These are phyloP conservation scores for Solanum etuberosum DNA, from an alignment of 257 asterid genomes.

Conservation along the genomic window DNA sequence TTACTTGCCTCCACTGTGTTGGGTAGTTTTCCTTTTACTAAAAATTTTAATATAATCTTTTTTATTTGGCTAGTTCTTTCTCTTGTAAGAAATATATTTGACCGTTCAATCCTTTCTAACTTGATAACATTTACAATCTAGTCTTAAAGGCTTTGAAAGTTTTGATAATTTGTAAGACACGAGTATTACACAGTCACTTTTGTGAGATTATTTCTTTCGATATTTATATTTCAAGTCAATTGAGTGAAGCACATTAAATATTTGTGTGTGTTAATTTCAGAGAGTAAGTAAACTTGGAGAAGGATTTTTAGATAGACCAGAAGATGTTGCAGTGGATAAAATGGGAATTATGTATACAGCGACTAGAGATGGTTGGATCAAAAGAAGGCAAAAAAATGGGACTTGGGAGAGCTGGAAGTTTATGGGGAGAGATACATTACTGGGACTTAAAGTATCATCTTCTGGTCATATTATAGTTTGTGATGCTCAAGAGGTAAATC, in stretches of 20 bases:
- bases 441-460: conserved; percentile 35
- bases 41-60: no score
- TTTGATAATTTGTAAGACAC: neutral
- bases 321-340: conserved; percentile 40
- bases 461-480: conserved; percentile 44
- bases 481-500: conserved; percentile 34
- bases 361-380: conserved; percentile 61
- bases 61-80: no score
- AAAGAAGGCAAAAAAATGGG: conserved; percentile 41
- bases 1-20: neutral
- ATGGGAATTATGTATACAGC: conserved; percentile 41
- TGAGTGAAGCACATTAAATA: no score
- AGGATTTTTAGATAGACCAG: conserved; percentile 45
- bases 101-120: no score
- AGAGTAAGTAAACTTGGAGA: conserved; percentile 54
- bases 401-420: conserved; percentile 48
- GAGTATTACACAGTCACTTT: no score
- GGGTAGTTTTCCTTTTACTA: no score
- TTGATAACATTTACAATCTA: no score
- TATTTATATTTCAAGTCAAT: no score
- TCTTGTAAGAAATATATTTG: no score
- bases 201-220: no score
- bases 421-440: conserved; percentile 11
- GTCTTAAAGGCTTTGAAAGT: no score
- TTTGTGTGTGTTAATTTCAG: conserved; percentile 5